Evolutionary conservation across 2,329 filamentous ascomycete species (phyloP), one percentile per base, ranked within the genome.

Genomic region (Penicillium glabrum): DNA sequence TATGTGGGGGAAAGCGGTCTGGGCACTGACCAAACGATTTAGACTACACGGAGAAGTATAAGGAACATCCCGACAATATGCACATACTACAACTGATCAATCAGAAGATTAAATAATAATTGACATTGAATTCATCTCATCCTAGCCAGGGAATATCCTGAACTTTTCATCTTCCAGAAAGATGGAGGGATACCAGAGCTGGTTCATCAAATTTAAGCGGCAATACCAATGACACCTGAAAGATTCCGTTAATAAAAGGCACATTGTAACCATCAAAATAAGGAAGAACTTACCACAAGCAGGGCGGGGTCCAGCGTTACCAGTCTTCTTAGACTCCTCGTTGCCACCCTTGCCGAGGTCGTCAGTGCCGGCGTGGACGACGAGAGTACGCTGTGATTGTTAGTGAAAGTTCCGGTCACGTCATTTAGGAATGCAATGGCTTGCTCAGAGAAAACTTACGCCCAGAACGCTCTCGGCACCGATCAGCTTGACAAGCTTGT

Each of bases 321-420:
- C 95, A 65, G 95, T 99, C 89, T 96, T 97, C 84, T 96, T 91
- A 72, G 91, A 96, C 83, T 98, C 92, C 81, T 93, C 91, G 81
- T 90, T 88, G 69, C 81, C 90, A 72, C 92, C 92, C 84, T 90
- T 90, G 79, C 95, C 95, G 65, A 99, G 91, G 75, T 99, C 95
- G 75, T 99, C 95, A 67, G 93, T 98, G 76, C 95, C 95, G 69
- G 83, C 88, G 83, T 99, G 95, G 72, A 96, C 86, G 71, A 99
- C 95, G 62, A 99, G 85, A 67, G 95, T 98, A 75, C 95, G 93
- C 90, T 95, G 68, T 46, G 43, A 41, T 33, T 31, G 23, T 27
- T 56, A 58, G 26, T 9, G 52, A 65, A 59, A 69, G 61, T 46
- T 23, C 50, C 35, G 26, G 26, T 50, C 47, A 49, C 33, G 14